Conservation (phyloP, 805 yeast genomes). For the Lipomyces japonicus region DNA sequence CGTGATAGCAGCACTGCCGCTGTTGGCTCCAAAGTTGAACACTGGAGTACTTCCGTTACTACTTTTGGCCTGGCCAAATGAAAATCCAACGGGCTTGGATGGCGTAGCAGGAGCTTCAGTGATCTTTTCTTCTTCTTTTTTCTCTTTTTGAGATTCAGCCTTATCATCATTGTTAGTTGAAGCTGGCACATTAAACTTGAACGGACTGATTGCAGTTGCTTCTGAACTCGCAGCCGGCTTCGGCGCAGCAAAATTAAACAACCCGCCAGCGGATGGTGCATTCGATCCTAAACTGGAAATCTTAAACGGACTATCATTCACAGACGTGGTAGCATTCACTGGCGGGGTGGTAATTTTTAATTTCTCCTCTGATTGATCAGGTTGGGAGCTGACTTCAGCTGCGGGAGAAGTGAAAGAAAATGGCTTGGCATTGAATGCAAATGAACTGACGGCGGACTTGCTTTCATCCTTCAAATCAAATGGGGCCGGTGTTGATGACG, state of each 20-base stretch:
- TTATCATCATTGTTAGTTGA: slow-evolving; percentile 2
- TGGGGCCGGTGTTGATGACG: neutral
- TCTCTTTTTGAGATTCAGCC: neutral
- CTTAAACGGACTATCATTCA: slow-evolving; percentile 15
- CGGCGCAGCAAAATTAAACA: neutral
- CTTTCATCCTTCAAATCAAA: neutral
- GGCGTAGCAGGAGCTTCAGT: slow-evolving; percentile 3
- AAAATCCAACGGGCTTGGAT: slow-evolving; percentile 7
- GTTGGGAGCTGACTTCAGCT: too few relatives aligned
- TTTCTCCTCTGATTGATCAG: neutral
- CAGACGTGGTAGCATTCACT: neutral
- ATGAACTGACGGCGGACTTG: slow-evolving; percentile 1
- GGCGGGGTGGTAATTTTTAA: slow-evolving; percentile 10
- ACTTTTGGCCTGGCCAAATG: slow-evolving; percentile 10
- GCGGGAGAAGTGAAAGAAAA: too few relatives aligned
- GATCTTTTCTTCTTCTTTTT: neutral
- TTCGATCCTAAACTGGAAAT: slow-evolving; percentile 13
- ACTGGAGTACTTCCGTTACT: slow-evolving; percentile 14
- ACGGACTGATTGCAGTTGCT: slow-evolving; percentile 4
- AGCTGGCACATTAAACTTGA: slow-evolving; percentile 23
- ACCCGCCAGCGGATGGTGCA: slow-evolving; percentile 1
- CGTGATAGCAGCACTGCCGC: slow-evolving; percentile 3
- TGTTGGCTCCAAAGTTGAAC: slow-evolving; percentile 5
- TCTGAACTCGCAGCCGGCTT: neutral
- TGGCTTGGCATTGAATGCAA: slow-evolving; percentile 1